phyloP scores from a whole-genome alignment of 306 rosid genomes.

The Trichosanthes truncata region DNA sequence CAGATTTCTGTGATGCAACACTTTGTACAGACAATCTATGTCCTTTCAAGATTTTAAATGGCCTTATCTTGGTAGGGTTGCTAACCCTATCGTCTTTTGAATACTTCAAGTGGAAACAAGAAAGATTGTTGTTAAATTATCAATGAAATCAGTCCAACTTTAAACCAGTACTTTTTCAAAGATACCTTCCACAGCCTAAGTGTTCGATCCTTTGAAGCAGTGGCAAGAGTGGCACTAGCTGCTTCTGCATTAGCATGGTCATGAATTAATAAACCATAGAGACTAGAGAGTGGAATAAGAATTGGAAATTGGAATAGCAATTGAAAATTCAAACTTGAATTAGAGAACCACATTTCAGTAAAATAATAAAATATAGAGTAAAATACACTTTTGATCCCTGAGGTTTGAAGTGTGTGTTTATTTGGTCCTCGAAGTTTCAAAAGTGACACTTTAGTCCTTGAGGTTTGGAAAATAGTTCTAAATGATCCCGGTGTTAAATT shows the following conservation, averaged over 20 bases:
- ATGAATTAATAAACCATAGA: not conserved
- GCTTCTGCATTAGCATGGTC: slow-evolving; percentile 28
- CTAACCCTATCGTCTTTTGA: slow-evolving; percentile 35
- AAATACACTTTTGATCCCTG: too few species aligned
- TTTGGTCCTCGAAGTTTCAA: too few species aligned
- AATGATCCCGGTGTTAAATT: too few species aligned
- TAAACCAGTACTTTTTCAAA: slow-evolving; percentile 13
- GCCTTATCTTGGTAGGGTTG: slow-evolving; percentile 37
- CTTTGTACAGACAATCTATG: slow-evolving; percentile 70
- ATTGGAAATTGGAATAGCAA: not conserved
- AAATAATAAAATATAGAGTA: not conserved
- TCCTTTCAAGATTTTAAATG: slow-evolving; percentile 76
- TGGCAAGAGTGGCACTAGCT: slow-evolving; percentile 43
- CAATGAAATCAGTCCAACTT: not conserved
- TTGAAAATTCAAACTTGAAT: not conserved
- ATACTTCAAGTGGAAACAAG: slow-evolving; percentile 28
- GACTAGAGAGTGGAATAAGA: not conserved
- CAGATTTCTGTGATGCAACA: slow-evolving; percentile 55
- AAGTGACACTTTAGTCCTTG: too few species aligned
- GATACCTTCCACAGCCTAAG: slow-evolving; percentile 89
- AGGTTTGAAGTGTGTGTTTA: too few species aligned
- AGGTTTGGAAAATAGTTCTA: too few species aligned
- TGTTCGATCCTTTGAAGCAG: slow-evolving; percentile 83
- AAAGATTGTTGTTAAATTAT: slow-evolving; percentile 15
- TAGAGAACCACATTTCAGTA: not conserved